Evolutionary conservation across 768 basidiomycete genomes (phyloP), one percentile per base, ranked within the genome.

Genomic region (Rossbeevera mucosa): DNA sequence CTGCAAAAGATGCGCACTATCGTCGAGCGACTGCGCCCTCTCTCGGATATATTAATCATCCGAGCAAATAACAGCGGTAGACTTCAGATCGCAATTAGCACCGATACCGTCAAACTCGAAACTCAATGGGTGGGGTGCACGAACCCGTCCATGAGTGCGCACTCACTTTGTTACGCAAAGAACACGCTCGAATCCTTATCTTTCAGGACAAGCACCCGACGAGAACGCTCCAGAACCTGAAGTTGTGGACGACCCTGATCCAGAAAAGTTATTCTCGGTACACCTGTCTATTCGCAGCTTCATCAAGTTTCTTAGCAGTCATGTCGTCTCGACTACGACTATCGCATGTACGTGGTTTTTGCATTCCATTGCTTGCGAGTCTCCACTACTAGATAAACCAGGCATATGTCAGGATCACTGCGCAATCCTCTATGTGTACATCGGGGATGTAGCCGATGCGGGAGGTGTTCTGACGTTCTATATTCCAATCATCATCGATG

Each of bases 401-500:
- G 91, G 86, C 62, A 77, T 94, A 46, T 94, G 91, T 63, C 82
- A 85, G 58, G 77, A 82, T 52, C 86, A 92, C 56, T 93, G 90
- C 63, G 76, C 89, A 53, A 93, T 94, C 58, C 77, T 93, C 47
- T 94, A 93, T 57, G 90, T 93, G 49, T 94, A 93, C 63, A 86
- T 93, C 41, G 91, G 91, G 9, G 85, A 90, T 28, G 77, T 85
- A 11, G 80, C 80, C 5, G 83, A 89, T 51, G 81, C 86, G 0
- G 88, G 91, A 42, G 91, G 90, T 2, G 88, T 94, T 38, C 73
- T 94, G 56, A 94, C 91, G 2, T 93, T 88, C 64, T 94, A 92
- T 62, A 83, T 94, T 47, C 91, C 91, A 40, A 87, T 85, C 1
- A 80, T 88, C 33, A 76, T 86, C 42, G 81, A 85, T 40, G 86